Evolutionary conservation across 2,329 filamentous ascomycete genomes (phyloP), one percentile per base, ranked within the genome.

Genomic region (Aspergillus floridensis): DNA sequence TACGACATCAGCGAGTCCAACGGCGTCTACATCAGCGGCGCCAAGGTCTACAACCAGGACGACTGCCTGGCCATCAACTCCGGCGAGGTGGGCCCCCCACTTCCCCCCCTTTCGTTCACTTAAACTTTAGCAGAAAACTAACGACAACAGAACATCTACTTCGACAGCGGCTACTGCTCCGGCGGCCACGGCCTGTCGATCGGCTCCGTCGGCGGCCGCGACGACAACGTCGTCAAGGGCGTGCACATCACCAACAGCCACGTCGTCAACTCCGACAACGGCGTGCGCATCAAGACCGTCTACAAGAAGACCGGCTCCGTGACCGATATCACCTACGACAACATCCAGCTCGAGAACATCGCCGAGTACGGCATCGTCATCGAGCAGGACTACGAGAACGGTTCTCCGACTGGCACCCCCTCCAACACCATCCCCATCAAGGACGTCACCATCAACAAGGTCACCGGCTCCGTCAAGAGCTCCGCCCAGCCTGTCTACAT

Each of bases 321-420:
- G 1, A 22, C 41, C 7, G 53, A 55, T 69, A 64, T 62, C 1
- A 55, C 53, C 0, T 70, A 78, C 24, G 65, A 70, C 53, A 76
- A 77, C 60, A 71, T 83, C 55, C 77, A 74, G 22, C 83, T 80
- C 72, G 70, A 73, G 61, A 77, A 80, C 65, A 82, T 83, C 60
- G 71, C 70, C 5, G 66, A 83, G 49, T 82, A 82, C 65, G 81
- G 81, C 22, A 80, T 84, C 56, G 80, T 80, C 58, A 74, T 83
- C 46, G 74, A 82, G 70, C 80, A 83, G 70, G 81, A 83, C 66
- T 84, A 83, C 65, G 66, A 80, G 57, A 82, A 83, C 63, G 81
- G 77, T 10, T 75, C 76, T 3, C 69, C 76, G 5, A 77, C 72
- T 5, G 77, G 76, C 1, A 62, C 61, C 11, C 72, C 77, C 7